Evolutionary conservation across 129 eudicot genomes (phyloP), one percentile per base, ranked within the genome.

Genomic region (Tagetes erecta): DNA sequence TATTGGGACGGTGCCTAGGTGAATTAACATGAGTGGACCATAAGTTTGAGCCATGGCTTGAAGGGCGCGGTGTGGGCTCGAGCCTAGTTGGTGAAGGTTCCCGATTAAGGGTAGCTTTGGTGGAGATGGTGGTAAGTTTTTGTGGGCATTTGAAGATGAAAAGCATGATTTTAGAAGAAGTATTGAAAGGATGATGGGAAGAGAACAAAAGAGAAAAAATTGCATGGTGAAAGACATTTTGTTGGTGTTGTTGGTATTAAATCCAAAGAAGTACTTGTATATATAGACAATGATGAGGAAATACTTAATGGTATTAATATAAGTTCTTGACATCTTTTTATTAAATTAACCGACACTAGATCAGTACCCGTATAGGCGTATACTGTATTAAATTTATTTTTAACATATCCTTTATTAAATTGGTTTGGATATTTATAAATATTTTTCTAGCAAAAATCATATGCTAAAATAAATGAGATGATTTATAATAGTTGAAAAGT

Each of bases 81-180:
- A 57, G 38, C 64, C 64, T 57, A 57, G 64, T 57, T 57, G 64
- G 64, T 57, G 64, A 30, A 57, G 64, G 64, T 57, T 57, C 31
- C 64, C 64, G 38, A 57, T 52, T 52, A 52, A n/a, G 1, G 58
- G 58, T n/a, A 52, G 30, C 58, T 13, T 52, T 52, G 58, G 58
- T 57, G 64, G 64, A 31, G 64, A 57, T 2, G 64, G 64, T 57
- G 38, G 13, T 31, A 31, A 13, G 64, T 57, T 31, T 57, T 57
- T 57, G 64, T 0, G 38, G 0, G 64, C 2, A 2, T 14, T 53
- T 53, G 59, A 20, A 1, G 59, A 53, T n/a, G 59, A 1, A 20
- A 53, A 53, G 5, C 0, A 4, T 53, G 31, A 20, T 53, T 53
- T 53, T 14, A 53, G 3, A 12, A 50, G 11, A 53, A 53, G 59